These are phyloP conservation scores for Austroboletus novae-zelandiae DNA, from an alignment of 1,284 basidiomycete species.

Conservation along the genomic window DNA sequence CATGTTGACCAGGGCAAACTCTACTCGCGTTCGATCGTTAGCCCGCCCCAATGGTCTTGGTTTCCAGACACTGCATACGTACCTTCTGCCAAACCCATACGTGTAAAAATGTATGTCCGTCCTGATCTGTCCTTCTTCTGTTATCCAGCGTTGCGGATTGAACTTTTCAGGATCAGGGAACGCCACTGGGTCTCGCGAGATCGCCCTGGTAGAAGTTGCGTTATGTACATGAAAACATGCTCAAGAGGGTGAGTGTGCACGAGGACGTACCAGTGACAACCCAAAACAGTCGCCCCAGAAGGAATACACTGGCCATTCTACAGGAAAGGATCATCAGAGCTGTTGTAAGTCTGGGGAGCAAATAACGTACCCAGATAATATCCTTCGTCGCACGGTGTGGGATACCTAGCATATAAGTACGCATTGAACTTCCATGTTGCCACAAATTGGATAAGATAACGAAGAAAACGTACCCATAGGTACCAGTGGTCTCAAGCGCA, in stretches of 20 bases:
- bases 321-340: not conserved
- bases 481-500: not conserved
- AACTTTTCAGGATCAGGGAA: no score
- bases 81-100: not conserved
- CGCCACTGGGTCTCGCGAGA: no score
- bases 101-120: no score
- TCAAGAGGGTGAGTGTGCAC: no score
- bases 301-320: not conserved
- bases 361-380: not conserved
- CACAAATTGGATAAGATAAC: not conserved
- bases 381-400: not conserved
- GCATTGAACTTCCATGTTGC: not conserved
- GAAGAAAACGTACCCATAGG: not conserved
- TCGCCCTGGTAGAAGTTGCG: no score
- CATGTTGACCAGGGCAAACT: not conserved
- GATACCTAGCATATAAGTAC: not conserved
- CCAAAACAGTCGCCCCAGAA: no score
- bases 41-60: not conserved
- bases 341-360: not conserved
- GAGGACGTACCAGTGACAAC: no score
- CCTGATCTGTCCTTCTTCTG: no score
- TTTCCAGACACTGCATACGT: no score
- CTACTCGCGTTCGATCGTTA: not conserved
- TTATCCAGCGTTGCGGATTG: no score
- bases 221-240: no score